A percentile compares a stretch with the other conserved stretches of the same genome.
These are phyloP conservation scores for Nitzschia sp. DNA, from an alignment of 108 stramenopile genomes.

Conservation along the genomic window DNA sequence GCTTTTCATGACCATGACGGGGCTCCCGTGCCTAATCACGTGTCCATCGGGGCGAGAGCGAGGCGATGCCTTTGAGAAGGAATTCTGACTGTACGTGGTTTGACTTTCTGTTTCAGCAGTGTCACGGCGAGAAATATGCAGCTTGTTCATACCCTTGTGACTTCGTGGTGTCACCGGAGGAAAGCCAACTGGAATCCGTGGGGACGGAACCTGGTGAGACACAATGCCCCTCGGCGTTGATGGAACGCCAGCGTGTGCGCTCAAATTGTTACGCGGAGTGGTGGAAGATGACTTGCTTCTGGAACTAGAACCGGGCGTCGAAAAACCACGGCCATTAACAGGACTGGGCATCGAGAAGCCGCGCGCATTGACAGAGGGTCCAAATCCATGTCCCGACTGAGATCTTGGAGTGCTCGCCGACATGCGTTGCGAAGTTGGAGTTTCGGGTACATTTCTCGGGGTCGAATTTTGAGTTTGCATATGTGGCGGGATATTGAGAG, in stretches of 20 bases:
- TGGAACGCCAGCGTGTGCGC: neutral
- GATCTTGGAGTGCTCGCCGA: constrained; percentile 13
- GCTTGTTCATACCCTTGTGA: constrained; percentile 4
- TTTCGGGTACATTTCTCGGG: neutral
- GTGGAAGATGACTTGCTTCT: neutral
- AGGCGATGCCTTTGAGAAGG: constrained; percentile 25
- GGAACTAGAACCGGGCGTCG: neutral
- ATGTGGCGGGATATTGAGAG: neutral
- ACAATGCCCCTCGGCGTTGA: constrained; percentile 5
- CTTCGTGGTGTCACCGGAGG: constrained; percentile 16
- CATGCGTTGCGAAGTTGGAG: constrained; percentile 7
- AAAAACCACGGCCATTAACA: too few species aligned
- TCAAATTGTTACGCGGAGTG: neutral
- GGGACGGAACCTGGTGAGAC: constrained; percentile 1
- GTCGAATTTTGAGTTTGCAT: neutral
- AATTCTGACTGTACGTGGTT: constrained; percentile 13
- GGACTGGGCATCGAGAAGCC: neutral
- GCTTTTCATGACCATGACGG: constrained; percentile 28
- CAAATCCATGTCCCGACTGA: neutral
- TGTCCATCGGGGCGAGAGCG: constrained; percentile 11
- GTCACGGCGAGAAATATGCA: constrained; percentile 22
- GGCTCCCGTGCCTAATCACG: constrained; percentile 11
- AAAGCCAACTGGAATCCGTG: constrained; percentile 13
- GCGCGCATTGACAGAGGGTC: neutral
- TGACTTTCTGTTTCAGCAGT: constrained; percentile 33